Evolutionary conservation across 768 basidiomycete genomes (phyloP), one percentile per base, ranked within the genome.

Genomic region (Lactifluus rugatus): DNA sequence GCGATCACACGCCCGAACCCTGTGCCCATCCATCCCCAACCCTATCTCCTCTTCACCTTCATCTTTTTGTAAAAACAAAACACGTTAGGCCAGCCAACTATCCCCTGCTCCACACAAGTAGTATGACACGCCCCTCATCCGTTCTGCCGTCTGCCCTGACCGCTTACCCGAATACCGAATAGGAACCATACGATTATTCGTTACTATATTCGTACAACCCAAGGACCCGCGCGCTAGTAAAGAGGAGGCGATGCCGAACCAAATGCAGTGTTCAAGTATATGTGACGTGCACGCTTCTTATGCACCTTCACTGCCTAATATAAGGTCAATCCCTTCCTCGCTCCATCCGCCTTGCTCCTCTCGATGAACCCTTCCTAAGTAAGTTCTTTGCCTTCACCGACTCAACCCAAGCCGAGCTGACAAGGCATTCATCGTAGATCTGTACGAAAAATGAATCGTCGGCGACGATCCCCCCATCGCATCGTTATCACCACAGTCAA

Each of bases 291-390:
- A 55, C 47, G 37, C 36, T 39, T 39, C 54, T 55, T 55, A 21
- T 48, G 37, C 54, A 41, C 54, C 36, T 55, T 55, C 54, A 14
- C 37, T 55, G 5, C 54, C 54, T 55, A 55, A 55, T 55, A 55
- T 55, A 55, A 55, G 37, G 5, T 39, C 54, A 48, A 55, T 41
- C 21, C 4, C 10, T 55, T 9, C 21, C 11, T 39, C 26, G 37
- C 19, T 48, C 37, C 19, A 21, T 25, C 31, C 13, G 5, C 54
- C 26, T 21, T 19, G 6, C 36, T n/a, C 25, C 46, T 5, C 21
- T 39, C 26, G n/a, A 45, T 47, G n/a, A 39, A 47, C 37, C 26
- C 37, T 25, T 28, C 28, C 36, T 41, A 31, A 9, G 54, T 55
- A 31, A 39, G 47, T 47, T 26, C n/a, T 2, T 48, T 10, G 28